Evolutionary conservation across 1,284 basidiomycete genomes (phyloP), one percentile per base, ranked within the genome.

Genomic region (Bothia castanella): DNA sequence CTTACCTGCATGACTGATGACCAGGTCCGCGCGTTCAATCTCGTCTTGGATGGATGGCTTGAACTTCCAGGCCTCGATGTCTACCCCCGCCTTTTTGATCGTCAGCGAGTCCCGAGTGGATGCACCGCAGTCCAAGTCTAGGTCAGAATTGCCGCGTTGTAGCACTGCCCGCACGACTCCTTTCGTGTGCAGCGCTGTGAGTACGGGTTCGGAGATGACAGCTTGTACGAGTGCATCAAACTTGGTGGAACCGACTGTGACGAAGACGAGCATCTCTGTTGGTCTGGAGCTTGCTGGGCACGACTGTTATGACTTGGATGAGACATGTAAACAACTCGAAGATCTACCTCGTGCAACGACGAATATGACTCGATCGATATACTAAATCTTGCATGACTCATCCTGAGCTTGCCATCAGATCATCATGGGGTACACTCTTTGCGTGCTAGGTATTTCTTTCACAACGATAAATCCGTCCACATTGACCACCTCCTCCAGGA

Each of bases 1-100:
- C 81, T 58, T 66, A 94, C 94, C 94, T 62, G 92, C 95, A 77
- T 98, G 95, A 62, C 91, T 90, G 35, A 98, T 86, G 45, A 98
- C 80, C 40, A 93, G 69, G 64, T 92, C 84, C 21, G 89, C 85
- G 13, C 65, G 70, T 40, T 74, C 70, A 54, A 89, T 85, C 36
- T 87, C 79, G 14, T 75, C 75, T 51, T 82, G 76, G 55, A 95
- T 74, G 23, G 83, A 81, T 8, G 82, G 72, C 60, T 87, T 89
- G 72, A 88, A 94, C 57, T 73, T 76, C 78, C 86, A 86, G 32
- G 85, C 70, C 51, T 83, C 76, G 45, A 93, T 74, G 20, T 69
- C 58, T 40, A 92, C 52, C 2, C 75, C 80, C 20, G 52, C 65
- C 49, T 69, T 66, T 48, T 62, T 61, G 52, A 60, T 58, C 45